Conservation (phyloP, 257 asterid species). For the Solanum sitiens region DNA sequence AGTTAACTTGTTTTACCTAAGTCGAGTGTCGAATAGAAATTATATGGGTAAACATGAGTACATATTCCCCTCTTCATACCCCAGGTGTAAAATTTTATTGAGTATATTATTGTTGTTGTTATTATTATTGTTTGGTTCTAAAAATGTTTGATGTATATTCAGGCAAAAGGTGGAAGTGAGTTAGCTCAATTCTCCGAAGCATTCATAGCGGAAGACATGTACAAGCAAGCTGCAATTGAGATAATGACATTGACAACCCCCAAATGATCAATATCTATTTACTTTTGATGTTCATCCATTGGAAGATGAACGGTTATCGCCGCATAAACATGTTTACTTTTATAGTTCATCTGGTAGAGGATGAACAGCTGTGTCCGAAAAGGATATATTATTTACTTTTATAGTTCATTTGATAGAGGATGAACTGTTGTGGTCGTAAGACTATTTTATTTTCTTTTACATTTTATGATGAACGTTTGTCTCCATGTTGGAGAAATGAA, state of each 20-base stretch:
- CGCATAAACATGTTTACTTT: not conserved
- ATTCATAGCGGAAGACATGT: conserved; percentile 48
- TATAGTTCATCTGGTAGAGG: not conserved
- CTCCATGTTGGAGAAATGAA: not conserved
- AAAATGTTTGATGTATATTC: not conserved
- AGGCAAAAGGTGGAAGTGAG: conserved; percentile 32
- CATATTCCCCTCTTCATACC: not conserved
- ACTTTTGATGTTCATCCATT: not conserved
- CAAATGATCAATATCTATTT: not conserved
- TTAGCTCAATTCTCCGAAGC: conserved; percentile 19
- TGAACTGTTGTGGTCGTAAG: not conserved
- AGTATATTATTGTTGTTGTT: not conserved
- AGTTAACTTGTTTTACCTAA: not conserved
- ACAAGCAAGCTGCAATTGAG: conserved; percentile 63
- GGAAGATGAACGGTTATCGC: not conserved
- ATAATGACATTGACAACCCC: conserved; percentile 37
- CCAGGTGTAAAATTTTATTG: not conserved
- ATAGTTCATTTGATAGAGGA: not conserved
- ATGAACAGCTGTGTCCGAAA: not conserved
- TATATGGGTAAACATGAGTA: not conserved
- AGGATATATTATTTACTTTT: not conserved
- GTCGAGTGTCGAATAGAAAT: not conserved
- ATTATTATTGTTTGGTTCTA: not conserved
- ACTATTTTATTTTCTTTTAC: not conserved
- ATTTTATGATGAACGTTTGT: not conserved